phyloP scores from a whole-genome alignment of 352 stramenopile genomes.

The Phytophthora idaei region DNA sequence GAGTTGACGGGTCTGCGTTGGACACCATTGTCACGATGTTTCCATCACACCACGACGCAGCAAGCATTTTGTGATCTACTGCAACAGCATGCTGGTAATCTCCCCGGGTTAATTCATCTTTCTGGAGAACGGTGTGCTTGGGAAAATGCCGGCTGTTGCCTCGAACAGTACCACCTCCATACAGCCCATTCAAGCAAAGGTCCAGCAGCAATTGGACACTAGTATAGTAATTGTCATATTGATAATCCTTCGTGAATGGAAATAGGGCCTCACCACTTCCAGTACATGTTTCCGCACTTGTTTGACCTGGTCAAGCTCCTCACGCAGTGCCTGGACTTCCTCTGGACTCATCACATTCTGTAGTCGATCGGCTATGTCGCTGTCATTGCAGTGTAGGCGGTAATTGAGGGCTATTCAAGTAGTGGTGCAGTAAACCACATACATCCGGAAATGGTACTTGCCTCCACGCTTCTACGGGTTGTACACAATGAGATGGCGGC shows the following conservation, averaged over 20 bases:
- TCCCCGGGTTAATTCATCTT: background rate
- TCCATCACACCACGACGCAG: background rate
- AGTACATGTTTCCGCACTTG: background rate
- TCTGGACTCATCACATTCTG: background rate
- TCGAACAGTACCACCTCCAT: background rate
- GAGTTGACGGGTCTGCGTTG: background rate
- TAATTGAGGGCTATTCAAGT: background rate
- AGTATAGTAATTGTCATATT: conserved; percentile 2
- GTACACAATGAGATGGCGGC: background rate
- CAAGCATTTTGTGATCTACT: background rate
- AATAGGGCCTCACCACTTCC: background rate
- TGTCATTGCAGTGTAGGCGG: background rate
- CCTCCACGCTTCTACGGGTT: background rate
- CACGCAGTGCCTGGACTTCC: background rate
- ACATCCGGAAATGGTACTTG: background rate
- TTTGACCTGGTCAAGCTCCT: background rate
- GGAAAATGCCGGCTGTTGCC: background rate
- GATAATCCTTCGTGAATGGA: background rate
- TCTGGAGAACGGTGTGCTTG: background rate
- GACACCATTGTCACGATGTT: background rate
- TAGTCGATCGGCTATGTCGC: background rate
- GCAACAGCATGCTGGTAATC: background rate
- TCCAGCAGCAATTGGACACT: background rate
- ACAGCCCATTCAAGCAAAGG: background rate
- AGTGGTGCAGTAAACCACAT: background rate